Percentiles rank a stretch among this genome's conserved stretches.
phyloP scores from a whole-genome alignment of 2,329 filamentous ascomycete species.

The Lasiodiplodia citricola region DNA sequence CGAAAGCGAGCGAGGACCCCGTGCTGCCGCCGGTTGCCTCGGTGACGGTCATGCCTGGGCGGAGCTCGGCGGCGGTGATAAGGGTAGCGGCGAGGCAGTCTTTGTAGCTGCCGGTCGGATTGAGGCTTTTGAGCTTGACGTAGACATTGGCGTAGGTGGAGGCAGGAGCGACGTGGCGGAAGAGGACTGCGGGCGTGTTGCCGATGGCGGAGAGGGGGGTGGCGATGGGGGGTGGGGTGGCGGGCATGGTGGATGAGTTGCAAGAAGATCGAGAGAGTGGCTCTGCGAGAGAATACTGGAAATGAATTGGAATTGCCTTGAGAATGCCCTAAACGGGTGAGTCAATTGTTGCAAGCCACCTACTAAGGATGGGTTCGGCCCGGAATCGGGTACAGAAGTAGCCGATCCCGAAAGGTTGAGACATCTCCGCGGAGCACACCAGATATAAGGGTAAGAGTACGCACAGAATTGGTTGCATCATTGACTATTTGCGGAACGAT shows the following conservation, averaged over 20 bases:
- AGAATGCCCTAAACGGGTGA: too few relatives aligned
- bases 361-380: too few relatives aligned
- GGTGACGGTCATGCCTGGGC: neutral
- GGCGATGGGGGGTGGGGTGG: neutral
- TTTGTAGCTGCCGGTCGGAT: neutral
- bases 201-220: neutral
- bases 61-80: neutral
- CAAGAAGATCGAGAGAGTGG: too few relatives aligned
- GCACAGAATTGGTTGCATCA: too few relatives aligned
- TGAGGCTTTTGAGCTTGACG: neutral
- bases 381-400: too few relatives aligned
- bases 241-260: neutral
- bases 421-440: too few relatives aligned
- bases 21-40: conserved; percentile 1
- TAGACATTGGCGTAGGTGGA: neutral
- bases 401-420: too few relatives aligned
- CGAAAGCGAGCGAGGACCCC: neutral
- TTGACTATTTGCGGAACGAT: too few relatives aligned
- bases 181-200: neutral
- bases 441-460: too few relatives aligned
- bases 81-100: neutral
- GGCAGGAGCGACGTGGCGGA: neutral
- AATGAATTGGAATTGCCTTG: too few relatives aligned
- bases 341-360: too few relatives aligned
- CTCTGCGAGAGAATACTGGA: too few relatives aligned